phyloP scores from a whole-genome alignment of 1,139 yeast genomes.

The Arxiozyma slooffiae region DNA sequence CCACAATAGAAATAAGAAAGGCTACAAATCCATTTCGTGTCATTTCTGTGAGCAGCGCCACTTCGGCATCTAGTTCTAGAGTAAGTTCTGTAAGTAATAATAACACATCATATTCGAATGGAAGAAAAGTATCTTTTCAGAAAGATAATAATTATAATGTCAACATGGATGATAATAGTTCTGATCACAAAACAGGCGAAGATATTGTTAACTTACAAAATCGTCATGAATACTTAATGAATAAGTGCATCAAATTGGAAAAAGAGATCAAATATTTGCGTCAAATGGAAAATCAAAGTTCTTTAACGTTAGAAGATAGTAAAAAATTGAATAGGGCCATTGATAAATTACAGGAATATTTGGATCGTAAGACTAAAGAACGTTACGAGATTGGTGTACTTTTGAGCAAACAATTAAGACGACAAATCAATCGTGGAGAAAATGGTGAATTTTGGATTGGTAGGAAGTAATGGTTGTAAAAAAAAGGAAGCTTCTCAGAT shows the following conservation, averaged over 20 bases:
- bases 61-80: constrained; percentile 9
- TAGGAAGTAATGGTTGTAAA: constrained; percentile 11
- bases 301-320: constrained; percentile 32
- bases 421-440: constrained; percentile 34
- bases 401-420: constrained; percentile 33
- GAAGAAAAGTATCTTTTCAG: not conserved
- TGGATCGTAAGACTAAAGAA: constrained; percentile 34
- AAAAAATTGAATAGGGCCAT: constrained; percentile 32
- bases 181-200: constrained; percentile 2
- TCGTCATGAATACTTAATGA: constrained; percentile 22
- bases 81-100: constrained; percentile 5
- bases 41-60: constrained; percentile 21
- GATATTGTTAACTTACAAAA: constrained; percentile 18
- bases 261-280: constrained; percentile 32
- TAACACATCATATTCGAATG: not conserved
- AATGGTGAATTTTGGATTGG: constrained; percentile 32
- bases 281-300: constrained; percentile 30
- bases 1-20: not conserved
- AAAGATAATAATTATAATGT: not conserved
- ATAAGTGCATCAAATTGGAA: constrained; percentile 30
- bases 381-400: constrained; percentile 35
- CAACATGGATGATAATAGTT: not conserved
- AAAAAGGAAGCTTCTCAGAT: no score
- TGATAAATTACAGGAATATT: constrained; percentile 31
- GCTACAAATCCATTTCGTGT: constrained; percentile 30